phyloP scores from a whole-genome alignment of 306 rosid genomes.

The Dalbergia cochinchinensis region DNA sequence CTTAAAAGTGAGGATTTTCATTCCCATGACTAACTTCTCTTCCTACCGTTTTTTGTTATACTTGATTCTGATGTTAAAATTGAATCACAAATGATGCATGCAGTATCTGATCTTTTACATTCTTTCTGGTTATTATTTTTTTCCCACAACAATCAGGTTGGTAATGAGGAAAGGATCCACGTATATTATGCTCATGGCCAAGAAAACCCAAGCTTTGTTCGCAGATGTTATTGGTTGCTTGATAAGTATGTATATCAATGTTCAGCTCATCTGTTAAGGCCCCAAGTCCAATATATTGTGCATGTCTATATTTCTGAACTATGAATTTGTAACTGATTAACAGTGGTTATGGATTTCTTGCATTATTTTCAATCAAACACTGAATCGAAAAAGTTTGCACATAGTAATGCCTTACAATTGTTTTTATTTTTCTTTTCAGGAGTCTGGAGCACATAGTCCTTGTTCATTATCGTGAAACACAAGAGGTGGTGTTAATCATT shows the following conservation, averaged over 20 bases:
- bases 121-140: slow-evolving; percentile 28
- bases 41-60: slow-evolving; percentile 32
- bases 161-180: slow-evolving; percentile 93
- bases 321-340: neutral
- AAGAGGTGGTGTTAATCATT: slow-evolving; percentile 65
- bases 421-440: slow-evolving; percentile 69
- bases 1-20: slow-evolving; percentile 80
- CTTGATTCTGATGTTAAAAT: slow-evolving; percentile 33
- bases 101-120: slow-evolving; percentile 35
- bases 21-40: slow-evolving; percentile 38
- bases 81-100: slow-evolving; percentile 7
- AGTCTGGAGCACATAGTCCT: slow-evolving; percentile 92
- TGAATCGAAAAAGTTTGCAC: slow-evolving; percentile 19
- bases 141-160: slow-evolving; percentile 69
- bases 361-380: slow-evolving; percentile 9
- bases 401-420: slow-evolving; percentile 24
- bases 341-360: slow-evolving; percentile 31
- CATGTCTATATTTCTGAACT: slow-evolving; percentile 31
- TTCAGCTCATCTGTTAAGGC: slow-evolving; percentile 42
- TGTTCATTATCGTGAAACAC: slow-evolving; percentile 97
- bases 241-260: slow-evolving; percentile 80
- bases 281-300: slow-evolving; percentile 13
- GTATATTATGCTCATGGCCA: slow-evolving; percentile 96
- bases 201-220: slow-evolving; percentile 79
- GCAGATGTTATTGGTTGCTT: slow-evolving; percentile 97